Evolutionary conservation across 352 stramenopile genomes (phyloP).

Genomic region (Globisporangium nodosum): DNA sequence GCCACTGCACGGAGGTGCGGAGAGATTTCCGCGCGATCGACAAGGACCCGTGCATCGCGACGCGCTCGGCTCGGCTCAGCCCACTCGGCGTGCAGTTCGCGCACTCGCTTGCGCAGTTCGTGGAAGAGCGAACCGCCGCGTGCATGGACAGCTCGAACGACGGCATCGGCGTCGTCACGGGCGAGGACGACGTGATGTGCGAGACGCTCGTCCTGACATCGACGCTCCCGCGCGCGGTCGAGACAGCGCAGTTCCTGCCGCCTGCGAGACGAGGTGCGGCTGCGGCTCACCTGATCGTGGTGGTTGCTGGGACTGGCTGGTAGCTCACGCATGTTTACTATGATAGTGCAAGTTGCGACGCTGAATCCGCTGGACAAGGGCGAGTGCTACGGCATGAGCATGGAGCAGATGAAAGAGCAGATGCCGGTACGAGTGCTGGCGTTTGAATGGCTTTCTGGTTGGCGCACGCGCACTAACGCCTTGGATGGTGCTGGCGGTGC

Average conservation of each 20-base stretch:
- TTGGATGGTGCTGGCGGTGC: background rate
- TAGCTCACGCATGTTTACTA: background rate
- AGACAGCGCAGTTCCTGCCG: conserved; percentile 63
- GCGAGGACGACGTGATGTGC: conserved; percentile 30
- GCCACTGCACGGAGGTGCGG: conserved; percentile 75
- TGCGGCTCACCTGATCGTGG: background rate
- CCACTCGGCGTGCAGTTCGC: conserved; percentile 91
- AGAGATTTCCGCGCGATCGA: conserved; percentile 62
- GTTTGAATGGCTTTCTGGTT: background rate
- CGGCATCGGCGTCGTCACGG: conserved; percentile 18
- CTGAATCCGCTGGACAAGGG: conserved; percentile 83
- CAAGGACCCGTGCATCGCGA: conserved; percentile 68
- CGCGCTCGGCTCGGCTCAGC: conserved; percentile 80
- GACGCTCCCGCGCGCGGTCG: conserved; percentile 68
- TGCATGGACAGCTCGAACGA: conserved; percentile 30
- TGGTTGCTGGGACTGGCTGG: too few species aligned
- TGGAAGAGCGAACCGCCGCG: conserved; percentile 67
- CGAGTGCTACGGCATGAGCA: conserved; percentile 81
- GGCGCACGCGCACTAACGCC: background rate
- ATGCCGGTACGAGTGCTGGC: conserved; percentile 31
- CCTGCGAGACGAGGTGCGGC: conserved; percentile 39
- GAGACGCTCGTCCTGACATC: conserved; percentile 74
- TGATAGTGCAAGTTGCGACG: conserved; percentile 69
- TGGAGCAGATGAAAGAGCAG: conserved; percentile 76
- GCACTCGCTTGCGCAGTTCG: conserved; percentile 87